Conservation (phyloP, 2,329 filamentous ascomycete species). For the Tolypocladium pustulatum region DNA sequence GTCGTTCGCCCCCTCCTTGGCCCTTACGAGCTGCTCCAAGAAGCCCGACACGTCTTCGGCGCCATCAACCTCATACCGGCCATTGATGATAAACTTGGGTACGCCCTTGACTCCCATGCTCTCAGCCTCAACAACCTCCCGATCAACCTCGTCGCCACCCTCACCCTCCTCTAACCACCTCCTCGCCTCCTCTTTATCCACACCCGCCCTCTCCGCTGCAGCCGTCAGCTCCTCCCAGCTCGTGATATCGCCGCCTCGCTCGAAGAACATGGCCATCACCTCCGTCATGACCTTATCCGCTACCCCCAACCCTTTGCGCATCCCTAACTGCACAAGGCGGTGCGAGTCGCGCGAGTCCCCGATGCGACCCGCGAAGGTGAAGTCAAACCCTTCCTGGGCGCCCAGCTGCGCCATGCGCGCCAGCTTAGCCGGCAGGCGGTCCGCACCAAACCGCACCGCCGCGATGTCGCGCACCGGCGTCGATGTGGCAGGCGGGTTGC, state of each 20-base stretch:
- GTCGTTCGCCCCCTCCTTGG: conserved; percentile 18
- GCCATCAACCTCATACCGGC: conserved; percentile 54
- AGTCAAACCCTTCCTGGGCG: conserved; percentile 57
- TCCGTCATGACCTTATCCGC: conserved; percentile 52
- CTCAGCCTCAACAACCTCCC: conserved; percentile 41
- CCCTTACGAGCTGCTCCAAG: conserved; percentile 51
- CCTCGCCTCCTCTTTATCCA: conserved; percentile 40
- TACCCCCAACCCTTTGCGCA: conserved; percentile 29
- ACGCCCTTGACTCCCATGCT: conserved; percentile 51
- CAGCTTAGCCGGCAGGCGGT: conserved; percentile 46
- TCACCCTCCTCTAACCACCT: conserved; percentile 41
- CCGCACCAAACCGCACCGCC: conserved; percentile 53
- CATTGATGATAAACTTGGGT: conserved; percentile 66
- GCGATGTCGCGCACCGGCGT: conserved; percentile 42
- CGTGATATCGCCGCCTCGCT: conserved; percentile 54
- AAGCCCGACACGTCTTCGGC: conserved; percentile 63
- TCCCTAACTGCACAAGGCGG: conserved; percentile 60
- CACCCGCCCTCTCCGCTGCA: conserved; percentile 42
- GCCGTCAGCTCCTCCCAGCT: conserved; percentile 38
- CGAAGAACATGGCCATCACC: conserved; percentile 57
- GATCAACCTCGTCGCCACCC: conserved; percentile 47
- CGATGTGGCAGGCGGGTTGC: conserved; percentile 28
- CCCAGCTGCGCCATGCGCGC: conserved; percentile 48
- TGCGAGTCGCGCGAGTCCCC: conserved; percentile 76
- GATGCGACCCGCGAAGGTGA: conserved; percentile 58